These are phyloP conservation scores for Mortierella sp. DNA, from an alignment of 371 early-diverging fungal genomes.

Conservation along the genomic window DNA sequence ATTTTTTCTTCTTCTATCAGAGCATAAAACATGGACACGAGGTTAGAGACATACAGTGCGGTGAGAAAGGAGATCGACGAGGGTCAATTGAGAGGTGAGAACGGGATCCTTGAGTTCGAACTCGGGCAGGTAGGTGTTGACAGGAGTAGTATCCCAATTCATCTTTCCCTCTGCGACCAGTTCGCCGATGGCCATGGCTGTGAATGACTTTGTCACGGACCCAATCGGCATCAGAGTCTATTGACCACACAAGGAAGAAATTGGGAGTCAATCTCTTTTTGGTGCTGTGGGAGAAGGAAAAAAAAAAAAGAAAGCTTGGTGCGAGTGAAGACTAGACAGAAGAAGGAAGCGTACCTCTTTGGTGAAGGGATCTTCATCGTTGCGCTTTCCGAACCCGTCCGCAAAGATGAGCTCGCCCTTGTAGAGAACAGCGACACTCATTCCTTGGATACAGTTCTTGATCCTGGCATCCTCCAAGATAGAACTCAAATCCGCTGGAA, in stretches of 20 bases:
- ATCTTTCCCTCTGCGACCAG: slow-evolving; percentile 42
- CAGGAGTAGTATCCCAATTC: slow-evolving; percentile 37
- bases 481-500: background rate
- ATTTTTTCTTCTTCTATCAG: too few species aligned
- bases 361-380: slow-evolving; percentile 27
- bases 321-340: background rate
- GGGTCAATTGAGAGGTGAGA: slow-evolving; percentile 30
- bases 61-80: slow-evolving; percentile 34
- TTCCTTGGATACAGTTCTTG: slow-evolving; percentile 20
- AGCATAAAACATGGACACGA: background rate
- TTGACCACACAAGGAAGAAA: background rate
- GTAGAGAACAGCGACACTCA: slow-evolving; percentile 31
- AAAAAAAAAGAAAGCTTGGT: background rate
- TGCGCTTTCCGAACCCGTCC: slow-evolving; percentile 30
- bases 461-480: slow-evolving; percentile 8
- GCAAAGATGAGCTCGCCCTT: slow-evolving; percentile 40
- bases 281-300: background rate
- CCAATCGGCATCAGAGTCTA: slow-evolving; percentile 33
- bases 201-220: slow-evolving; percentile 39
- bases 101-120: slow-evolving; percentile 28
- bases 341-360: slow-evolving; percentile 17
- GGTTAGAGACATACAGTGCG: slow-evolving; percentile 24
- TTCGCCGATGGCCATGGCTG: slow-evolving; percentile 30
- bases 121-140: slow-evolving; percentile 32
- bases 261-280: background rate